Base-by-base conservation (phyloP, 2,329 filamentous ascomycete genomes). In the Fusarium circinatum region DNA sequence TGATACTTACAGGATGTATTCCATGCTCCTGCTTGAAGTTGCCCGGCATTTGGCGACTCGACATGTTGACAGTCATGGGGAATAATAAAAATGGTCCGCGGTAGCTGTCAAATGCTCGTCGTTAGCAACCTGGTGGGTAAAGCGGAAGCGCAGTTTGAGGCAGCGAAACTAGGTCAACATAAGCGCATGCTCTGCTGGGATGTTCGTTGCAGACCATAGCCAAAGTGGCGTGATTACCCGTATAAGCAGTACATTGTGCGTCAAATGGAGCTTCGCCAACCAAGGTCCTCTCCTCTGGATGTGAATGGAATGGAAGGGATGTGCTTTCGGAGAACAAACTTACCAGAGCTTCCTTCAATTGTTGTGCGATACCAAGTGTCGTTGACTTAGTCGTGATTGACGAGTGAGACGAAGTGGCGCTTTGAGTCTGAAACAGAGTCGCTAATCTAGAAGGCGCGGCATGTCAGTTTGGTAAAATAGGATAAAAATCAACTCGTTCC, bases 11-110 rank as follows among this genome's bases (percentile, higher is more conserved):
- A 63, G 74, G 56, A 66, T 78, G 76, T 36, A 71, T 54, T 42
- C 72, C 66, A 48, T 75, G 73, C 52, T 81, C 80, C 42, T 82
- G 78, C 72, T 81, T 82, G 74, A 76, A 80, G 62, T 77, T 76
- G 55, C 75, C 67, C 56, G 76, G 61, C 58, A 79, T 63, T 58
- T 80, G 79, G 62, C 78, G 76, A 65, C 78, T 71, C 44, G 77
- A 79, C 79, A 80, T 80, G 47, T 58, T 78, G 67, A 76, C 73
- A 57, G 75, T 79, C 72, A 77, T 78, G 57, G 68, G 64, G 59
- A 72, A 64, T 28, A 22, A 26, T 59, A 56, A 42, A 58, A 51
- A 66, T 59, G 54, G 62, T 71, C 65, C 64, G 62, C 59, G 30
- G 51, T 75, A 30, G 69, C 59, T 75, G 44, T 68, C 60, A 39